phyloP scores from a whole-genome alignment of 352 stramenopile species.

The Globisporangium carolinianum region DNA sequence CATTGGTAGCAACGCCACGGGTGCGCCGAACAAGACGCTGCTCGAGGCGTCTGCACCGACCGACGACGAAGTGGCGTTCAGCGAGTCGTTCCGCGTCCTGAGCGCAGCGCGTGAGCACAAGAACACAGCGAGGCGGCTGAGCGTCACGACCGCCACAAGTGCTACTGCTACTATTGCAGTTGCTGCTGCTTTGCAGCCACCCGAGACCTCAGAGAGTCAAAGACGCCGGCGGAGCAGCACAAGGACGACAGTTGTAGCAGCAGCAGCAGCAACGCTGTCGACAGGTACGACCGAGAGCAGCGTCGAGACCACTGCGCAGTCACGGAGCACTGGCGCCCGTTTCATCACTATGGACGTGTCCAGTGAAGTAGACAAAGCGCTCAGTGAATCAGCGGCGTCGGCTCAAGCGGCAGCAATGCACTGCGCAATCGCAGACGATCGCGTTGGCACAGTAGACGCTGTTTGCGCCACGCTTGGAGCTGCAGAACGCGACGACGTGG shows the following conservation, averaged over 20 bases:
- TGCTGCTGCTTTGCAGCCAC: not conserved
- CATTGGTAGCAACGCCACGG: not conserved
- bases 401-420: not conserved
- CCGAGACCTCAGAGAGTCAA: not conserved
- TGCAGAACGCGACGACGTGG: too few relatives aligned
- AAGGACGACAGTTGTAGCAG: too few relatives aligned
- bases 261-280: not conserved
- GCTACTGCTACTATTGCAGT: not conserved
- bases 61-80: conserved; percentile 26
- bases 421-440: not conserved
- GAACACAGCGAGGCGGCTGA: not conserved
- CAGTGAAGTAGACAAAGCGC: not conserved
- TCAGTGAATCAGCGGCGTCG: not conserved
- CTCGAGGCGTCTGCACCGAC: conserved; percentile 19
- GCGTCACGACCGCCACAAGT: too few relatives aligned
- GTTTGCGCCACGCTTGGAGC: too few relatives aligned
- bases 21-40: not conserved
- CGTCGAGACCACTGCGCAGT: too few relatives aligned
- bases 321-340: too few relatives aligned
- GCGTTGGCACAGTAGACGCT: not conserved
- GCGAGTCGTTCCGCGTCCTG: conserved; percentile 24
- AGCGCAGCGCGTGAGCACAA: conserved; percentile 18
- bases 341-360: not conserved
- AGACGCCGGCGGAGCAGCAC: not conserved
- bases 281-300: not conserved